phyloP scores from a whole-genome alignment of 768 basidiomycete species.

The Russula earlei region DNA sequence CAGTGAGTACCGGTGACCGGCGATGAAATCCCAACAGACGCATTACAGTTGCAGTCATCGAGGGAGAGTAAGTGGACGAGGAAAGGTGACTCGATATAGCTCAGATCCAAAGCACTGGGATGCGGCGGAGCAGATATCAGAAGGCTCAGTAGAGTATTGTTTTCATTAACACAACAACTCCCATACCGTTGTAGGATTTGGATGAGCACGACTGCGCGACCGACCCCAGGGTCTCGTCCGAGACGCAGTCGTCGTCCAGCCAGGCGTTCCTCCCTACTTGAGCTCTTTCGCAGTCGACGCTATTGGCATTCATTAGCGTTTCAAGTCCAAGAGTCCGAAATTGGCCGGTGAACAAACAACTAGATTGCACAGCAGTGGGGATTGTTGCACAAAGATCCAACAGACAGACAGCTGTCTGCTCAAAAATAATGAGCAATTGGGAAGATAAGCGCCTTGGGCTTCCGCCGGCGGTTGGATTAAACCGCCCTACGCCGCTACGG shows the following conservation, averaged over 20 bases:
- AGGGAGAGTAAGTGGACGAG: not conserved
- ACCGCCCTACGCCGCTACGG: too few relatives aligned
- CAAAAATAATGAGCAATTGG: too few relatives aligned
- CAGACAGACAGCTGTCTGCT: not conserved
- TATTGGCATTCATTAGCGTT: too few relatives aligned
- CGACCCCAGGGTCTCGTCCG: not conserved
- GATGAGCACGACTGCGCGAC: not conserved
- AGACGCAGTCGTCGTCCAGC: too few relatives aligned
- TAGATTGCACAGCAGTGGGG: not conserved
- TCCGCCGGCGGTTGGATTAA: constrained; percentile 3
- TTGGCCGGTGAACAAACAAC: not conserved
- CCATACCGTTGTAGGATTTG: not conserved
- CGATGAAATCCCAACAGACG: not conserved
- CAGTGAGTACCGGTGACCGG: not conserved
- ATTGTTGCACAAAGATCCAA: not conserved
- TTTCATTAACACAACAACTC: not conserved
- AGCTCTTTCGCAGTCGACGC: not conserved
- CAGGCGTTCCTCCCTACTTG: too few relatives aligned
- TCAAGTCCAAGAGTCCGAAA: not conserved
- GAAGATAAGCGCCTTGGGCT: not conserved
- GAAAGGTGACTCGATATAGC: not conserved
- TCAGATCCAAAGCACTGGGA: not conserved
- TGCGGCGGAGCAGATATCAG: not conserved
- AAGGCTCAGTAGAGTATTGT: not conserved
- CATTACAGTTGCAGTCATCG: not conserved